Conservation (phyloP, 164 flowering plant species). For the Berberis thunbergii region DNA sequence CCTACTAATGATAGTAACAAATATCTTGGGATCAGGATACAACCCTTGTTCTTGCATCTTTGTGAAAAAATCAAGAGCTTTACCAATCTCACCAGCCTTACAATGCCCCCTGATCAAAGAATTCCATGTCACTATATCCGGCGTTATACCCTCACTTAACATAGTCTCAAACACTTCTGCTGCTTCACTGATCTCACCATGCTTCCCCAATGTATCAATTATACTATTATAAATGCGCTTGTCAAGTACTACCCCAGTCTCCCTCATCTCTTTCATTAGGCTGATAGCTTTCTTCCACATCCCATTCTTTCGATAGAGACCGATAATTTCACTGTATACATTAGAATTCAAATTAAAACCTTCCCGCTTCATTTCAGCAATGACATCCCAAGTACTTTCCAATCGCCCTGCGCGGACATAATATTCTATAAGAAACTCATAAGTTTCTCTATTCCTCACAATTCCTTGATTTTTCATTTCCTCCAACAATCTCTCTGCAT, state of each 20-base stretch:
- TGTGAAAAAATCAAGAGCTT: conserved; percentile 51
- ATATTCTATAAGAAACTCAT: conserved; percentile 49
- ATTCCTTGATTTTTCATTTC: conserved; percentile 36
- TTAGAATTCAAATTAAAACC: conserved; percentile 37
- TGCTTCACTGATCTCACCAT: conserved; percentile 64
- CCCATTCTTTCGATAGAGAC: conserved; percentile 70
- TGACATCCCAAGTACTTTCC: conserved; percentile 49
- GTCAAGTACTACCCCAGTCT: conserved; percentile 43
- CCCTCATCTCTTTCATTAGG: conserved; percentile 52
- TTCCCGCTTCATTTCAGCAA: conserved; percentile 45
- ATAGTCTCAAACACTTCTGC: conserved; percentile 54
- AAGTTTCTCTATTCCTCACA: conserved; percentile 37
- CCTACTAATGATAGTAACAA: conserved; percentile 46
- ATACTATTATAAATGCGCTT: conserved; percentile 56
- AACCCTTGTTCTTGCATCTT: conserved; percentile 74
- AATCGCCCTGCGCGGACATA: conserved; percentile 54
- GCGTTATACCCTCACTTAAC: conserved; percentile 45
- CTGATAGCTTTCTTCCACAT: conserved; percentile 84
- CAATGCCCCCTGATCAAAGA: conserved; percentile 73
- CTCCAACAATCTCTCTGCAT: conserved; percentile 30
- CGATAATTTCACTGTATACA: conserved; percentile 59
- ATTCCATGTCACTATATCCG: conserved; percentile 71
- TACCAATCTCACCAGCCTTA: conserved; percentile 41
- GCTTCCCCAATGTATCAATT: conserved; percentile 72
- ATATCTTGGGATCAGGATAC: conserved; percentile 83